Evolutionary conservation across 208 protist species (phyloP), one percentile per base, ranked within the genome.

Genomic region (Leishmania braziliensis): DNA sequence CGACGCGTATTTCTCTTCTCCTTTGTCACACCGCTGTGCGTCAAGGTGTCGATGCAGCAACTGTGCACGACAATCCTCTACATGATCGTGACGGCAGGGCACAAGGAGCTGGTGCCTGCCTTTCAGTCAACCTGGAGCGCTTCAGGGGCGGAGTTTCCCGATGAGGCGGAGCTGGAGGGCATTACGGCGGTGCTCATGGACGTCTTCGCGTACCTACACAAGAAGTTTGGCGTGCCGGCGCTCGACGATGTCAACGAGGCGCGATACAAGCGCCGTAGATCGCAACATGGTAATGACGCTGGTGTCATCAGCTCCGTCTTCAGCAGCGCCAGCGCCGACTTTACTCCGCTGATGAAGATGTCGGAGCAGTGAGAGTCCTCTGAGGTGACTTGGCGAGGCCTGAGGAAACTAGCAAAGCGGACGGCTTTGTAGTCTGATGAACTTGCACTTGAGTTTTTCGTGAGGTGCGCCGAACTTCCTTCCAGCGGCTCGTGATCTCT

Each of bases 111-210:
- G 20, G 54, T 84, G 53, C 69, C 84, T 29, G 74, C 50, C 56
- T 77, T 78, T 20, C 80, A 88, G 82, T 29, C 65, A 16, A 53
- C 81, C 8, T 77, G 56, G 71, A 83, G 82, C 29, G 84, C 46
- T 16, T 50, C 80, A 2, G 79, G 74, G 43, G 77, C 73, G 39
- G 78, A 86, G 62, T 78, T 87, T 53, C 86, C 89, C 3, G 75
- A 84, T 29, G 74, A 84, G 58, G 85, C 86, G 58, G 86, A 88
- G 78, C 76, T 89, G 51, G 88, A 91, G 60, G 88, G 88, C 50
- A 95, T 97, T 56, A 86, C 92, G n/a, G 79, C 53, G 18, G 86
- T 95, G 1, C 83, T 97, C 78, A 83, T 97, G 71, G 92, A 96
- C 56, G 88, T 92, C 9, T 93, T 97, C 75, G 90, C 86, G 71